These are phyloP conservation scores for Verticillium dahliae DNA, from an alignment of 2,329 filamentous ascomycete genomes.

Conservation along the genomic window DNA sequence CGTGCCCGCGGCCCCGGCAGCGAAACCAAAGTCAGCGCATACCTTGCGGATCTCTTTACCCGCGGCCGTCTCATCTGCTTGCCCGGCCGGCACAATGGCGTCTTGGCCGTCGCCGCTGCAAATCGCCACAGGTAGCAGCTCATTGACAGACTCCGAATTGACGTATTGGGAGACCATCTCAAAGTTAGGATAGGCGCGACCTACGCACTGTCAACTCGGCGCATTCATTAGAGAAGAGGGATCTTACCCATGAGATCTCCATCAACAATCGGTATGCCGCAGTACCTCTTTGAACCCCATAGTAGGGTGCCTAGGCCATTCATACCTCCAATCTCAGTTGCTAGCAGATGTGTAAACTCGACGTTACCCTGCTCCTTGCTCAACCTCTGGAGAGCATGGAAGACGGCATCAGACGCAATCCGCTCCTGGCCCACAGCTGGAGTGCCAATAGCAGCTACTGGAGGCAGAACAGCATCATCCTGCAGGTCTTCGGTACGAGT, in stretches of 20 bases:
- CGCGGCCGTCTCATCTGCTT: slow-evolving; percentile 12
- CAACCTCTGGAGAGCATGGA: slow-evolving; percentile 7
- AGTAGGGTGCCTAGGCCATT: slow-evolving; percentile 39
- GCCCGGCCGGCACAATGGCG: slow-evolving; percentile 14
- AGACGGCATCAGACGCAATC: slow-evolving; percentile 11
- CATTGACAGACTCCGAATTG: slow-evolving; percentile 19
- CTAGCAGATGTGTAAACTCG: slow-evolving; percentile 8
- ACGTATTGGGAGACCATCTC: slow-evolving; percentile 21
- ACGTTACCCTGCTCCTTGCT: background rate
- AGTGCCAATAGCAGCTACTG: slow-evolving; percentile 14
- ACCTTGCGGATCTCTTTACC: slow-evolving; percentile 17
- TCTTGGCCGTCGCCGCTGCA: slow-evolving; percentile 16
- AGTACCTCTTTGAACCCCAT: slow-evolving; percentile 27
- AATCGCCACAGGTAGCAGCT: slow-evolving; percentile 16
- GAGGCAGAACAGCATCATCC: slow-evolving; percentile 13
- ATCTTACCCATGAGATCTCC: slow-evolving; percentile 29
- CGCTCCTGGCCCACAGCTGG: slow-evolving; percentile 15
- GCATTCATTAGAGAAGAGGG: background rate
- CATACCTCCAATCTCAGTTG: slow-evolving; percentile 40
- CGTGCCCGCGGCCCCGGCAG: slow-evolving; percentile 24
- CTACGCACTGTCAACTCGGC: slow-evolving; percentile 1
- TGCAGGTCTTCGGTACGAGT: slow-evolving; percentile 12
- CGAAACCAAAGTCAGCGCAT: slow-evolving; percentile 23
- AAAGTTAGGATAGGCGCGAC: slow-evolving; percentile 18
- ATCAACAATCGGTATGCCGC: slow-evolving; percentile 27